Evolutionary conservation across 1,139 yeast species (phyloP), one percentile per base, ranked within the genome.

Genomic region (Meyerozyma sp.): DNA sequence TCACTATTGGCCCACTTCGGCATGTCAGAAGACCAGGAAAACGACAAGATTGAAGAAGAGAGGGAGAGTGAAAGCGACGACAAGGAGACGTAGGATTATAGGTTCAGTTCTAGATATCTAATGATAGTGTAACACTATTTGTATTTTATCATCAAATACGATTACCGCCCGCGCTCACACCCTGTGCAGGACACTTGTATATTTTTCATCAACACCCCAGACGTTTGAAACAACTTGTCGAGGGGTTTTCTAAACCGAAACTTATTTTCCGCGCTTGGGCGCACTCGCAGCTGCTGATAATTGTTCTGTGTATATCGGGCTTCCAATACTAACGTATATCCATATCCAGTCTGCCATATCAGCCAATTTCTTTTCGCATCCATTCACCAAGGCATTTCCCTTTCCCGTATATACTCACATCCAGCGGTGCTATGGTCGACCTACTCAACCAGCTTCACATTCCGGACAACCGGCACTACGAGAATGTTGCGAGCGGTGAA

Each of bases 1-100:
- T 68, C 75, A 7, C 60, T 75, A 50, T 69, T 76, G 54, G 77
- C 77, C 36, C 75, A 73, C 46, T 73, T 75, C 46, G 77, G 78
- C 41, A 71, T 70, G 68, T 59, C 68, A 37, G 61, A 63, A 35
- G 46, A 44, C 34, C 52, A 40, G 16, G 46, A 42, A 13, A 45
- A 44, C 14, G 47, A 41, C 18, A 43, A 35, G 8, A 52, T 41
- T 10, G 55, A 44, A 21, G 53, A 49, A 41, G 59, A 54, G 32
- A 55, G 51, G 29, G 55, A 47, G 6, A 54, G 52, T 6, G 56
- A 48, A 18, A 56, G 48, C 16, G 59, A 49, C 18, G 57, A 52
- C 14, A 62, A 59, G 42, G 59, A 52, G 32, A 29, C 32, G 16
- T 30, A 30, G 20, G 20, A 10, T 30, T 14, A 30, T 30, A 30